phyloP scores from a whole-genome alignment of 2,329 filamentous ascomycete genomes.

The Colletotrichum truncatum region DNA sequence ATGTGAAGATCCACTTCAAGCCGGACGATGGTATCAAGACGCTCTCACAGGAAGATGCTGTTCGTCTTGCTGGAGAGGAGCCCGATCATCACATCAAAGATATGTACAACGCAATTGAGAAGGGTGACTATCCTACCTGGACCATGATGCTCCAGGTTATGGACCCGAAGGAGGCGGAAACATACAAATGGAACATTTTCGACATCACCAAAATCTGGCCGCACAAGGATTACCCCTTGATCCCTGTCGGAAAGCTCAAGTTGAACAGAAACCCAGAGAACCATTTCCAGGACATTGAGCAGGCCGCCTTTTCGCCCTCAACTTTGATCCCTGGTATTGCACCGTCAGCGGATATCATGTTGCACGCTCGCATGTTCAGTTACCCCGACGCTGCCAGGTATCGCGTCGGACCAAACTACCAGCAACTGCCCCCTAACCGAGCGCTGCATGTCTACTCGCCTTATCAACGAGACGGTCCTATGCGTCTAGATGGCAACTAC shows the following conservation, averaged over 20 bases:
- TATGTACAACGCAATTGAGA: slow-evolving; percentile 49
- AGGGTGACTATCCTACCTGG: slow-evolving; percentile 58
- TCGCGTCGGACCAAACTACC: slow-evolving; percentile 70
- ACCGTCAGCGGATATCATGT: slow-evolving; percentile 68
- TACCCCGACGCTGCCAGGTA: slow-evolving; percentile 71
- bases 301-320: slow-evolving; percentile 72
- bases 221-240: slow-evolving; percentile 68
- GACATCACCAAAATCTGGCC: slow-evolving; percentile 67
- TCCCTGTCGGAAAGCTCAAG: slow-evolving; percentile 69
- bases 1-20: slow-evolving; percentile 60
- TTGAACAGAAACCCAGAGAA: slow-evolving; percentile 72
- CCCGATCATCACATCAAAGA: slow-evolving; percentile 58
- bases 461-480: slow-evolving; percentile 36
- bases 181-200: slow-evolving; percentile 58
- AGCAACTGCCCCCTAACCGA: slow-evolving; percentile 66
- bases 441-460: slow-evolving; percentile 36
- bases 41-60: slow-evolving; percentile 49
- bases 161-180: slow-evolving; percentile 54
- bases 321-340: slow-evolving; percentile 72
- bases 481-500: slow-evolving; percentile 37
- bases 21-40: slow-evolving; percentile 55
- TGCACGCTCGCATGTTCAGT: slow-evolving; percentile 68
- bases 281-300: slow-evolving; percentile 76
- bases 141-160: slow-evolving; percentile 64
- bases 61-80: slow-evolving; percentile 48